Percentiles rank a stretch among this genome's conserved stretches.
These are phyloP conservation scores for Pseudisothecium myosuroides DNA, from an alignment of 225 moss, liverwort and hornwort genomes.

Conservation along the genomic window DNA sequence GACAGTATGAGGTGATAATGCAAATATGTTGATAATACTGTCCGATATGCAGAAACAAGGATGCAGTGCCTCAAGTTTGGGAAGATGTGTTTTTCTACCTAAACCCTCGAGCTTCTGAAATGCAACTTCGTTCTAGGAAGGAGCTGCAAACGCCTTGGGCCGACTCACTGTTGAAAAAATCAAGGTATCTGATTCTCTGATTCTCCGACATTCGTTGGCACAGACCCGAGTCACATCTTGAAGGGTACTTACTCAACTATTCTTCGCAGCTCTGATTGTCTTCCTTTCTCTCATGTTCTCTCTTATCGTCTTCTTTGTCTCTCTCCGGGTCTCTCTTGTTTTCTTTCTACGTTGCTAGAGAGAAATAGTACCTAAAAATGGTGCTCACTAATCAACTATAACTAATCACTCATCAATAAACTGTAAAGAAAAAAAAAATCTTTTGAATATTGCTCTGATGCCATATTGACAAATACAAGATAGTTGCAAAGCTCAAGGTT, in stretches of 20 bases:
- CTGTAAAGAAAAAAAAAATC: too few relatives aligned
- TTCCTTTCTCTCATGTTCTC: too few relatives aligned
- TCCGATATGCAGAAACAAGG: slow-evolving; percentile 58
- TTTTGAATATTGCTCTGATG: too few relatives aligned
- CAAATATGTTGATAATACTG: background rate
- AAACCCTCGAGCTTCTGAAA: background rate
- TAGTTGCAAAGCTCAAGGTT: too few relatives aligned
- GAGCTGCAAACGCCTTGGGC: background rate
- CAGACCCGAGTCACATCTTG: background rate
- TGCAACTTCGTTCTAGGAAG: background rate
- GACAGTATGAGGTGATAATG: background rate
- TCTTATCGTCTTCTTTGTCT: too few relatives aligned
- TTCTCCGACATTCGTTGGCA: background rate
- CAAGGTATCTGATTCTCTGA: background rate
- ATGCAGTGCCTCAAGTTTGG: slow-evolving; percentile 53
- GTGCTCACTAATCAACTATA: too few relatives aligned
- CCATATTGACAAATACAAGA: too few relatives aligned
- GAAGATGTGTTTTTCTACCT: background rate
- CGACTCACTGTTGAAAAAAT: background rate
- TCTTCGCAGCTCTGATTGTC: too few relatives aligned
- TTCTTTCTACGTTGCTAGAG: too few relatives aligned
- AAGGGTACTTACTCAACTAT: background rate
- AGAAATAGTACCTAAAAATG: too few relatives aligned
- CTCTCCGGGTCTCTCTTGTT: too few relatives aligned
- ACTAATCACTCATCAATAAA: too few relatives aligned